Conservation (phyloP, 495 filamentous ascomycete genomes). For the Aspergillus affinis region DNA sequence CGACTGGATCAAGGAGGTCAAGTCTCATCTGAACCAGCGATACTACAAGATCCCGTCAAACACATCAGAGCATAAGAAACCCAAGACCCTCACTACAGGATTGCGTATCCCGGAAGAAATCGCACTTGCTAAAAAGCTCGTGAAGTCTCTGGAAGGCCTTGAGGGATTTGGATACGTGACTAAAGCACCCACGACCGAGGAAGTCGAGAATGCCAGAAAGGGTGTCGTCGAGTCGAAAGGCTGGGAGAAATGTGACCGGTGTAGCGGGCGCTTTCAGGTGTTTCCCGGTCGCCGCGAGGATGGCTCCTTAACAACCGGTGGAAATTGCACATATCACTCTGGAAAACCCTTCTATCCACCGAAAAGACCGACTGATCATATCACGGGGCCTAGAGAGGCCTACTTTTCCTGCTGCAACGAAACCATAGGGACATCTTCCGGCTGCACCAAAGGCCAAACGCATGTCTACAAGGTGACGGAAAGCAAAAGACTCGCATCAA, state of each 20-base stretch:
- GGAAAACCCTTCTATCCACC: slow-evolving; percentile 59
- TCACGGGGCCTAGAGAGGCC: slow-evolving; percentile 48
- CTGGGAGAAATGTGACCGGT: slow-evolving; percentile 89
- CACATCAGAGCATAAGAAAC: slow-evolving; percentile 19
- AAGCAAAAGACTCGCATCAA: slow-evolving; percentile 68
- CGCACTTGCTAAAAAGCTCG: slow-evolving; percentile 55
- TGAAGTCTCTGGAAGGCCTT: slow-evolving; percentile 59
- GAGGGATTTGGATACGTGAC: slow-evolving; percentile 73
- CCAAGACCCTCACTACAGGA: slow-evolving; percentile 59
- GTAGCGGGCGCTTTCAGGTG: slow-evolving; percentile 81
- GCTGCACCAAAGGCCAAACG: slow-evolving; percentile 65
- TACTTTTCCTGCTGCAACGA: slow-evolving; percentile 78
- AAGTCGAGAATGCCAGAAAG: slow-evolving; percentile 60
- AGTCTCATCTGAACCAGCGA: slow-evolving; percentile 38
- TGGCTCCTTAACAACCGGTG: slow-evolving; percentile 74
- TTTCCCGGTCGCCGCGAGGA: slow-evolving; percentile 86
- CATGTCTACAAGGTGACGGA: slow-evolving; percentile 90
- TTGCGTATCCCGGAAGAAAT: slow-evolving; percentile 68
- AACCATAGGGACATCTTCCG: slow-evolving; percentile 62
- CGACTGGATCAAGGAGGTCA: slow-evolving; percentile 60
- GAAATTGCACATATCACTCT: slow-evolving; percentile 75
- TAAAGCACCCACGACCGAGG: slow-evolving; percentile 55
- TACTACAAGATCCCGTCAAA: slow-evolving; percentile 41
- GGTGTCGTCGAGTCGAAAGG: slow-evolving; percentile 66
- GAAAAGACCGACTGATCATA: slow-evolving; percentile 45